Base-by-base conservation (phyloP, 2,329 filamentous ascomycete genomes). In the Paecilomyces niveus region DNA sequence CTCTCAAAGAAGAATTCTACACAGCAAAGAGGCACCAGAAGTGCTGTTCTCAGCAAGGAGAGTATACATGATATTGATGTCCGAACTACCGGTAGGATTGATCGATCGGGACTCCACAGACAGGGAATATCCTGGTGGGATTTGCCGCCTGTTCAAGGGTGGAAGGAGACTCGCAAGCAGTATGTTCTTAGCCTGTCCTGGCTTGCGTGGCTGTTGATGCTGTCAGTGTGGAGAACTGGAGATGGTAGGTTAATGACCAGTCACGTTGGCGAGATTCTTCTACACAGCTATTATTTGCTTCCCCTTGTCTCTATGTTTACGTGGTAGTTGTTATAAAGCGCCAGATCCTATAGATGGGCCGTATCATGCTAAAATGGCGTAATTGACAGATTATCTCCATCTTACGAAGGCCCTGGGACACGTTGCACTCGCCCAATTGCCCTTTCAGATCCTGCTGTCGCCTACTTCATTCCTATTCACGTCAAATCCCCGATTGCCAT, bases 331-430 rank as follows among this genome's bases (percentile, higher is more conserved):
- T 7, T 5, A 29, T 29, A 29, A 5, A 29, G 26, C 5, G 26
- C 7, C 26, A 29, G 26, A 29, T 29, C 26, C 26, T 29, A 29
- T 29, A 29, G 4, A 29, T 29, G 2, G 26, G 26, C 4, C 18
- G 21, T 29, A 58, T 53, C 58, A 61, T 53, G 29, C 35, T 45
- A n/a, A 57, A 11, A 15, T 15, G 21, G n/a, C 13, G 24, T 39
- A 13, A 22, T 45, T 22, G 15, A 32, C 63, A 85, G 84, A 87
- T 68, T 87, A 86, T 58, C 75, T 86, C 31, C 85, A 87, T 68
- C 72, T 87, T 24, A 86, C 85, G 24, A 86, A 85, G 71, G 80
- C 84, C 4, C 77, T 87, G 56, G 84, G 81, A 18, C 82, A 83
- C 53, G 77, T 86, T 54, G 83, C 76, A 22, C 76, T 83, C 5